These are phyloP conservation scores for Aspergillus proliferans DNA, from an alignment of 2,329 filamentous ascomycete species.

Conservation along the genomic window DNA sequence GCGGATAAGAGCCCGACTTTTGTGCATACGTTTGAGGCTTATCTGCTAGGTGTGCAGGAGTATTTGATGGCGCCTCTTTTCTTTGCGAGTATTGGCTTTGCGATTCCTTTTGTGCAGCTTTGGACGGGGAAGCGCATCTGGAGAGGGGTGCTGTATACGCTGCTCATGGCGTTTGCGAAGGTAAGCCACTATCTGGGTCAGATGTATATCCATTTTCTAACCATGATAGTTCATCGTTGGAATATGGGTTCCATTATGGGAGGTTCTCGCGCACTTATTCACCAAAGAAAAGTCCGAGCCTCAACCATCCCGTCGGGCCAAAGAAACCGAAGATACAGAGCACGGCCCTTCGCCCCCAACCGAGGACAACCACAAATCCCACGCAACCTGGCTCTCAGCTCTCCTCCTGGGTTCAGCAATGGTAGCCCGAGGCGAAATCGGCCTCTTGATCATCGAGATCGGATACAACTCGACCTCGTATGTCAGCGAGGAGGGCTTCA, in stretches of 20 bases:
- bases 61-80: slow-evolving; percentile 29
- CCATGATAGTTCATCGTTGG: slow-evolving; percentile 21
- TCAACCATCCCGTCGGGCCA: neutral
- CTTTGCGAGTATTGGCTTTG: slow-evolving; percentile 27
- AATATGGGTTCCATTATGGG: slow-evolving; percentile 21
- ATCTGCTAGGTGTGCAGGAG: slow-evolving; percentile 29
- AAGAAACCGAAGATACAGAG: neutral
- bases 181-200: slow-evolving; percentile 6
- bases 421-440: slow-evolving; percentile 29
- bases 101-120: slow-evolving; percentile 25
- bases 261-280: slow-evolving; percentile 1
- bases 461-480: slow-evolving; percentile 31
- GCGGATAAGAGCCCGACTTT: slow-evolving; percentile 33
- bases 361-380: neutral
- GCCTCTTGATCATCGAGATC: slow-evolving; percentile 27
- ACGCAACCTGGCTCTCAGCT: slow-evolving; percentile 14
- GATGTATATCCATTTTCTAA: neutral
- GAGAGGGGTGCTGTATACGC: slow-evolving; percentile 23
- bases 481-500: slow-evolving; percentile 31
- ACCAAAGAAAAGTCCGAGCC: neutral
- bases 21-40: slow-evolving; percentile 34
- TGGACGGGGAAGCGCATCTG: slow-evolving; percentile 29
- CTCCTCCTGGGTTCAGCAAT: slow-evolving; percentile 26
- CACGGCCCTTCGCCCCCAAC: neutral
- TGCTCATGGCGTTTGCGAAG: slow-evolving; percentile 26